Evolutionary conservation across 306 rosid genomes (phyloP).

Genomic region (Cucurbita pepo): DNA sequence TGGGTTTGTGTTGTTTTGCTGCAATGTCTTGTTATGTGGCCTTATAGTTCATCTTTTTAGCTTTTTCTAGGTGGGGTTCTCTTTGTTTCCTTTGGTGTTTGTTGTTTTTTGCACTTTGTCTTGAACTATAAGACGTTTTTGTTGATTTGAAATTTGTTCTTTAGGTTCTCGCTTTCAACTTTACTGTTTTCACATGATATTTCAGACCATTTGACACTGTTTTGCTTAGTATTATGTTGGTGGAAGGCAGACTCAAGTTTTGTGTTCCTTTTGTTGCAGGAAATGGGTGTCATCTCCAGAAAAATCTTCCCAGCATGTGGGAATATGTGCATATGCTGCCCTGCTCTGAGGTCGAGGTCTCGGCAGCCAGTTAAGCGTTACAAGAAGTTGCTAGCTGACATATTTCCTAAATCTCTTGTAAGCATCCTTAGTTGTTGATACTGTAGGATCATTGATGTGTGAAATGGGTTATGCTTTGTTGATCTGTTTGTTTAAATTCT

Average conservation of each 20-base stretch:
- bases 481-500: not conserved
- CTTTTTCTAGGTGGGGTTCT: not conserved
- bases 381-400: constrained; percentile 74
- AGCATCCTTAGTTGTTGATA: constrained; percentile 1
- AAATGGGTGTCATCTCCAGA: constrained; percentile 86
- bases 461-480: not conserved
- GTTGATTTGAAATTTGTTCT: not conserved
- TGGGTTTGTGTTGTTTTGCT: not conserved
- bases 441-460: not conserved
- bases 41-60: not conserved
- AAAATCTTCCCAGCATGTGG: constrained; percentile 92
- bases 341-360: constrained; percentile 91
- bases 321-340: constrained; percentile 93
- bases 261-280: constrained; percentile 21
- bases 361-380: constrained; percentile 94
- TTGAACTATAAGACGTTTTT: not conserved
- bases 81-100: not conserved
- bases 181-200: not conserved
- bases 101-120: not conserved
- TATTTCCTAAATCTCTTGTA: constrained; percentile 83
- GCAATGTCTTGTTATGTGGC: not conserved
- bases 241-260: not conserved
- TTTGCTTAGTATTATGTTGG: not conserved
- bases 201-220: not conserved
- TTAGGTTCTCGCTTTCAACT: not conserved